A percentile compares a stretch with the other conserved stretches of the same genome.
Evolutionary conservation across 2,329 filamentous ascomycete species (phyloP).

Genomic region (Thielaviopsis ethacetica): DNA sequence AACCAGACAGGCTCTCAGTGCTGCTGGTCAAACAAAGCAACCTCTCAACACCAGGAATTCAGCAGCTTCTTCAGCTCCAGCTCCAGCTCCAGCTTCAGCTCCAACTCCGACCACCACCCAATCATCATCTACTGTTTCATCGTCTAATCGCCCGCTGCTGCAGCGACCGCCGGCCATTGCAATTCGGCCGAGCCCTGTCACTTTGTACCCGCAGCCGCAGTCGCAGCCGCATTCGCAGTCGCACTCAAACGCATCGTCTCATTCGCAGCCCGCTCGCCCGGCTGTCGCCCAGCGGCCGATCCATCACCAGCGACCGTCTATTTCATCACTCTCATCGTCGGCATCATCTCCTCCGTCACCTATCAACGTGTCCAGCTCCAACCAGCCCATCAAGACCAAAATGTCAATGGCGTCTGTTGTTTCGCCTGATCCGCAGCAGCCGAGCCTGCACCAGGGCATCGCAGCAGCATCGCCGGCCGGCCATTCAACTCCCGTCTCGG

Average conservation of each 20-base stretch:
- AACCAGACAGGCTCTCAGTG: conserved; percentile 1
- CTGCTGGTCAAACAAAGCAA: background rate
- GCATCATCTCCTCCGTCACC: conserved; percentile 21
- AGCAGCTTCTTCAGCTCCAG: background rate
- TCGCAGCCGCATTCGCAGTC: background rate
- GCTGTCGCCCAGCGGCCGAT: conserved; percentile 5
- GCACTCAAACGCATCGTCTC: conserved; percentile 15
- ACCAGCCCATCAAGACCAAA: conserved; percentile 16
- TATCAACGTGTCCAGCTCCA: conserved; percentile 17
- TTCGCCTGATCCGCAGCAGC: conserved; percentile 21
- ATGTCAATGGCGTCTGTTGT: conserved; percentile 33
- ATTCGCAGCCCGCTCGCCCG: conserved; percentile 18
- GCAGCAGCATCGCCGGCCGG: background rate
- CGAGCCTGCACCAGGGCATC: conserved; percentile 9
- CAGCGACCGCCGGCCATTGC: conserved; percentile 10
- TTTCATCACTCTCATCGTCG: conserved; percentile 10
- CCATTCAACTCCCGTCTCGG: background rate
- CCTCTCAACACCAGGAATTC: conserved; percentile 1
- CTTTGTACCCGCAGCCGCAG: conserved; percentile 1
- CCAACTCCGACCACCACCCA: background rate
- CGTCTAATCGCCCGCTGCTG: background rate
- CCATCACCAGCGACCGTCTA: background rate
- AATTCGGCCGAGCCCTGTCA: conserved; percentile 9
- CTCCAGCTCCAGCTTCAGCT: background rate
- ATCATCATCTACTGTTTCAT: background rate